These are phyloP conservation scores for Aspergillus clavatus DNA, from an alignment of 2,329 filamentous ascomycete genomes.

Conservation along the genomic window DNA sequence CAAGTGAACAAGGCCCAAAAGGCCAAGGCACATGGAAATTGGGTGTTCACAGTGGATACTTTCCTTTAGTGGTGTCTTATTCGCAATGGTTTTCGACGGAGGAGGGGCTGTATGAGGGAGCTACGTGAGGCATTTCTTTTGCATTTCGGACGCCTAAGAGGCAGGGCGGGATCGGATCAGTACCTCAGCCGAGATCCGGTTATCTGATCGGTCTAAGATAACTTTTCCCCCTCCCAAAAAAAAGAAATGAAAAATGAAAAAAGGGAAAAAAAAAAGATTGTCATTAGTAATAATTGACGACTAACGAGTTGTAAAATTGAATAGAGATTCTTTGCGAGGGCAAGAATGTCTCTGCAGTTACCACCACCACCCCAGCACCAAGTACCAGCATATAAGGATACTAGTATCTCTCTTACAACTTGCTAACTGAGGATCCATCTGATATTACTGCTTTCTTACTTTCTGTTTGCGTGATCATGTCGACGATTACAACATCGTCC, in stretches of 20 bases:
- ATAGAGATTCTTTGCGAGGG: too few relatives aligned
- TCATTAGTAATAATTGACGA: constrained; percentile 13
- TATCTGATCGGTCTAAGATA: constrained; percentile 43
- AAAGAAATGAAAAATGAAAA: constrained; percentile 10
- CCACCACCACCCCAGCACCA: background rate
- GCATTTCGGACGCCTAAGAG: background rate
- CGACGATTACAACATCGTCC: constrained; percentile 31
- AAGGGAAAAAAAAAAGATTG: too few relatives aligned
- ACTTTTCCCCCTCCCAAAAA: constrained; percentile 22
- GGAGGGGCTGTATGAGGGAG: constrained; percentile 1
- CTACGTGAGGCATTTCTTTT: background rate
- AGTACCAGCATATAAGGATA: background rate
- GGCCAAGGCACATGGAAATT: constrained; percentile 15
- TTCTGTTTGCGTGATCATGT: constrained; percentile 39
- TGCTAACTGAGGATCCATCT: too few relatives aligned
- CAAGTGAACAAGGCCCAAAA: constrained; percentile 13
- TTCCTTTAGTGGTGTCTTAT: constrained; percentile 11
- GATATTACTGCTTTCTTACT: background rate
- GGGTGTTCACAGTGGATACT: constrained; percentile 12
- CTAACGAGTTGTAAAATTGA: too few relatives aligned
- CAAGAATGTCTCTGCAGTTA: constrained; percentile 1
- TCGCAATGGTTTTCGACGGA: background rate
- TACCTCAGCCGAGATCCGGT: constrained; percentile 36
- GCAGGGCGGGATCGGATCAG: constrained; percentile 9
- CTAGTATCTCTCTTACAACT: too few relatives aligned